Evolutionary conservation across 441 rosid species (phyloP).

Genomic region (Adansonia grandidieri): DNA sequence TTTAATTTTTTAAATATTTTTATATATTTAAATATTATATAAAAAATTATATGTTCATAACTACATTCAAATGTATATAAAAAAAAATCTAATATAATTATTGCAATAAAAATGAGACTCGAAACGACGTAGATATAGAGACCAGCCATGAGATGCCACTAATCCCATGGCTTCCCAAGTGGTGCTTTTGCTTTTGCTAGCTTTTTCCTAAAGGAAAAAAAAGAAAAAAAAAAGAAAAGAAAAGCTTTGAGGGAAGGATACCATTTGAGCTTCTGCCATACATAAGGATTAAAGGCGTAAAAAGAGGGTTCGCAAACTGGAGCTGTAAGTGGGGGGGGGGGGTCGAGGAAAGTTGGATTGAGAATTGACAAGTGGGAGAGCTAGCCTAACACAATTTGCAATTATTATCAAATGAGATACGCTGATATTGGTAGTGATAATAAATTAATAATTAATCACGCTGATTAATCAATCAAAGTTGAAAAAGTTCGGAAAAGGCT

Average conservation of each 20-base stretch:
- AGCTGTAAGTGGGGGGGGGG: neutral
- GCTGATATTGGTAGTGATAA: neutral
- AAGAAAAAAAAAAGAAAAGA: neutral
- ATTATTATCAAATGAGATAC: neutral
- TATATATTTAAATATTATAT: too few relatives aligned
- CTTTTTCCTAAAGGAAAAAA: neutral
- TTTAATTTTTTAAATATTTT: too few relatives aligned
- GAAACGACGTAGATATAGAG: neutral
- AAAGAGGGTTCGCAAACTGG: neutral
- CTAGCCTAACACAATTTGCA: neutral
- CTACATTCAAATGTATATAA: too few relatives aligned
- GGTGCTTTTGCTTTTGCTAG: slow-evolving; percentile 5
- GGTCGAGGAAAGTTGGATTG: neutral
- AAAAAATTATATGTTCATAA: too few relatives aligned
- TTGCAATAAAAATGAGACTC: too few relatives aligned
- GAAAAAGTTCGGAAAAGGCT: neutral
- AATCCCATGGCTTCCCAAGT: neutral
- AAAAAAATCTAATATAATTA: too few relatives aligned
- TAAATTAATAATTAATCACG: neutral
- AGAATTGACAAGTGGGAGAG: neutral
- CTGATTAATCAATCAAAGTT: neutral
- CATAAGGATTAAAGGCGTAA: neutral
- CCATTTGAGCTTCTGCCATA: neutral
- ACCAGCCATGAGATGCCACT: neutral
- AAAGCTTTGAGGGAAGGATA: neutral